Base-by-base conservation (phyloP, 257 asterid species). In the Solanum pennellii region DNA sequence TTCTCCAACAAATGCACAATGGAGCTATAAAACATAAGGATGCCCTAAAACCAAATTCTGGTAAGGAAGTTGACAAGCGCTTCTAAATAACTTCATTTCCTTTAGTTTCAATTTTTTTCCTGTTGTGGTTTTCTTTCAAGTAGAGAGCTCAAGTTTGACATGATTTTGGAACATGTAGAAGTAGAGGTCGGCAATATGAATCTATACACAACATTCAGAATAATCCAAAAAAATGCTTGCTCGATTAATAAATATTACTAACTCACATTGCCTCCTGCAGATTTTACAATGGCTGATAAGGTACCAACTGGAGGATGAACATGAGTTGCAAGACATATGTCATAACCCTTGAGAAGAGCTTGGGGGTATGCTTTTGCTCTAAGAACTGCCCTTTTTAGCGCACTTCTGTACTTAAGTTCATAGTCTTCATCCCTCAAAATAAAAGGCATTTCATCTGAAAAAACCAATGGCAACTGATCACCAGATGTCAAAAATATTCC, bases 251-350 rank as follows among this genome's bases (percentile, higher is more conserved):
- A 80, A 80, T 47, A 27, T 79, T 80, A 23, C 45, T 16, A 29
- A 92, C 98, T 94, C 93, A 95, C 99, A 90, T 94, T 94, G 89
- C 95, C 98, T 35, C 98, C 98, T 13, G 99, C 98, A 39, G 96
- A 93, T 87, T 83, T 89, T 25, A 93, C 93, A 87, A 95, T 93
- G 88, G 93, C 92, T 37, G 95, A 92, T 83, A 96, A 88, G 33
- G 92, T 94, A 80, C 87, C 75, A 72, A 89, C 84, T 72, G 98
- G 96, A 86, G 98, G 98, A 79, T 94, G 94, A 77, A 93, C 92
- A 87, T 93, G 97, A 86, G 95, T 89, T 49, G 96, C 93, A 86
- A 93, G 89, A 93, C 97, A 92, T 88, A 96, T 76, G 86, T 94
- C 95, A 79, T 94, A 90, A 87, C 97, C 98, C 87, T 91, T 93